These are phyloP conservation scores for Rhizopogon rudus DNA, from an alignment of 768 basidiomycete species.

Conservation along the genomic window DNA sequence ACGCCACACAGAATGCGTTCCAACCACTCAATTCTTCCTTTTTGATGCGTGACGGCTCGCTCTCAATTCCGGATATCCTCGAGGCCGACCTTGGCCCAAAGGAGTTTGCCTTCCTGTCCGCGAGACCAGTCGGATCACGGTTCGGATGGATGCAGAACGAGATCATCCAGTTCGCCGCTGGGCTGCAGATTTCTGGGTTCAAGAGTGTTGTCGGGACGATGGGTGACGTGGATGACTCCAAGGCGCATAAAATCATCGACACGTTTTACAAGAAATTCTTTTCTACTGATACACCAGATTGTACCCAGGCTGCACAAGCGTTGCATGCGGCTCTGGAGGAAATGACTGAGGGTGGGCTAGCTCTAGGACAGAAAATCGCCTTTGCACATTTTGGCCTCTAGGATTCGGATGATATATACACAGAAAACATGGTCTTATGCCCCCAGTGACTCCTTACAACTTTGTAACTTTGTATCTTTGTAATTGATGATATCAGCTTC, in stretches of 20 bases:
- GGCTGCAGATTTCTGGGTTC: conserved; percentile 17
- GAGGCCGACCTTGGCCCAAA: neutral
- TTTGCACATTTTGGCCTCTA: conserved; percentile 5
- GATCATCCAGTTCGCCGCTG: conserved; percentile 18
- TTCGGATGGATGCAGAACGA: conserved; percentile 11
- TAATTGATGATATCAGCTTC: neutral
- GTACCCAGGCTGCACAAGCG: conserved; percentile 2
- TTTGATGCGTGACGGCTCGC: neutral
- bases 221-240: conserved; percentile 9
- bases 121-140: conserved; percentile 2
- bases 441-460: too few relatives aligned
- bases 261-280: conserved; percentile 3
- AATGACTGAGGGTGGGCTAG: neutral
- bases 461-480: neutral
- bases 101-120: conserved; percentile 14
- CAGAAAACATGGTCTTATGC: too few relatives aligned
- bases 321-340: neutral
- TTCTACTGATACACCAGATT: neutral
- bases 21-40: conserved; percentile 10
- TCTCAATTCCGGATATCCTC: conserved; percentile 4
- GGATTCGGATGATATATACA: neutral
- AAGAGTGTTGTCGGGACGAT: conserved; percentile 19
- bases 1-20: conserved; percentile 6
- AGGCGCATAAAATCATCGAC: neutral
- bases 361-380: neutral